Percentiles rank a stretch among this genome's conserved stretches.
phyloP scores from a whole-genome alignment of 768 basidiomycete genomes.

The Calocera viscosa region DNA sequence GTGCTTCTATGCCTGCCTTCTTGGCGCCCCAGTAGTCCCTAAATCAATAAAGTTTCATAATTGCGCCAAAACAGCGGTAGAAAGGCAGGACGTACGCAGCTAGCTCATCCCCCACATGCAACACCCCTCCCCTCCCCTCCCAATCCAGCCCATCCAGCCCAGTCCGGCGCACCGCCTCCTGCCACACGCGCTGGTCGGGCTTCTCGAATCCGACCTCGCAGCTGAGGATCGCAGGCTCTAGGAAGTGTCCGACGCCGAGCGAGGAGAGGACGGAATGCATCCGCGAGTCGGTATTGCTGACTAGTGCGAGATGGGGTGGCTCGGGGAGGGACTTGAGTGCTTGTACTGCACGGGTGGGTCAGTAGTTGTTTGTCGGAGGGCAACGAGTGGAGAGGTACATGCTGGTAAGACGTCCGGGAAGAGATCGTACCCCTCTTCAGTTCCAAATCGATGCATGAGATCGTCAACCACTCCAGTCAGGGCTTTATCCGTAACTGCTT shows the following conservation, averaged over 20 bases:
- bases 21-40: background rate
- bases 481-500: background rate
- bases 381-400: background rate
- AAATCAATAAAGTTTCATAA: background rate
- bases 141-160: background rate
- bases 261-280: background rate
- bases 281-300: conserved; percentile 4
- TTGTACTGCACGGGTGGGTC: background rate
- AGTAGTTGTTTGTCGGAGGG: background rate
- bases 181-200: background rate
- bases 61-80: too few species aligned
- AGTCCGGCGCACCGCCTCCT: background rate
- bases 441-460: background rate
- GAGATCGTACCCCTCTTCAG: background rate
- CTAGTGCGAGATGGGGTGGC: background rate
- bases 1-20: background rate
- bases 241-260: background rate
- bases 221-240: background rate
- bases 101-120: conserved; percentile 7
- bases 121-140: conserved; percentile 5
- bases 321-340: background rate
- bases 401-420: conserved; percentile 2
- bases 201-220: conserved; percentile 1
- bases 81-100: background rate
- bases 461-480: background rate